Base-by-base conservation (phyloP, 176 grass and related monocot species). In the Musa acuminata region DNA sequence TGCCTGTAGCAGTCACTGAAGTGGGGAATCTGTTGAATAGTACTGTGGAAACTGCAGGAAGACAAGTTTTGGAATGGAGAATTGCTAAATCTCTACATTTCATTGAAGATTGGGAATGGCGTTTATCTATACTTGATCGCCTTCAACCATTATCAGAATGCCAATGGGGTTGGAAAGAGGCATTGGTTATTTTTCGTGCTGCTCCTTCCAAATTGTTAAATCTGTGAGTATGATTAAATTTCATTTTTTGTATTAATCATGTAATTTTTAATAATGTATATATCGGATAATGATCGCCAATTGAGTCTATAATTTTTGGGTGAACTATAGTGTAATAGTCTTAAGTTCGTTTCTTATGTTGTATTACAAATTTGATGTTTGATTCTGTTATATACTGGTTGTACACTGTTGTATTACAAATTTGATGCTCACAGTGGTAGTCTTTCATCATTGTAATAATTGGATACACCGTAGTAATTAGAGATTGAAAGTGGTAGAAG, bases 101-200 rank as follows among this genome's bases (percentile, higher is more conserved):
- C 50, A 83, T 97, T 64, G 90, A 90, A 77, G 90, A 93, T 69
- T 88, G 92, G 64, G 87, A 90, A 59, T 98, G 94, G 94, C 86
- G 86, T 68, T 79, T 98, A 75, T 93, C 94, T 83, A 77, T 98
- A 83, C 81, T 93, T 75, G 80, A 91, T 64, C 85, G 82, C 49
- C 83, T 98, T 79, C 90, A 80, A 80, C 94, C 90, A 72, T 64
- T 87, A 71, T 87, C 88, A 85, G 86, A 76, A 75, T 65, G 72
- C 62, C 84, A 88, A 73, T 97, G 90, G 93, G 86, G 82, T 87
- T 98, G 90, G 94, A 93, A 93, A 79, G 94, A 98, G 84, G 94
- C 90, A 77, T 84, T 98, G 72, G 94, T 91, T 83, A 83, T 93
- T 86, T 88, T 93, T 72, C 85, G 84, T 82, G 94, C 86, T 58